Evolutionary conservation across 768 basidiomycete species (phyloP).

Genomic region (Boletus subcaerulescens): DNA sequence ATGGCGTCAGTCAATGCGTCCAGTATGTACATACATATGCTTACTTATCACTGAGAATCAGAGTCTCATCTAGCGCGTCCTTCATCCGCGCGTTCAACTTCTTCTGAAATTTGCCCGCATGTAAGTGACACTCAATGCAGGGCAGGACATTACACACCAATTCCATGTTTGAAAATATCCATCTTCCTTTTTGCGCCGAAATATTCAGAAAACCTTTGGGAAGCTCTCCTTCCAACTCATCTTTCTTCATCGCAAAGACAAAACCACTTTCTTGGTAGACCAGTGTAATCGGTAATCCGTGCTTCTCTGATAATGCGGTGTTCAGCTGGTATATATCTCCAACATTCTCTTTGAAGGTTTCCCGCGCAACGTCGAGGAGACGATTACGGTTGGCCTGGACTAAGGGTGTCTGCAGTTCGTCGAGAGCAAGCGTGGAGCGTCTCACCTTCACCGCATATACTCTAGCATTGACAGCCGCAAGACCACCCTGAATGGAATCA

Average conservation of each 20-base stretch:
- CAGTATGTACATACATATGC: conserved; percentile 3
- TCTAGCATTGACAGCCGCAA: conserved; percentile 71
- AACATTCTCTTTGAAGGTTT: conserved; percentile 92
- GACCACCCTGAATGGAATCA: conserved; percentile 49
- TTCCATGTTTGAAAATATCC: conserved; percentile 77
- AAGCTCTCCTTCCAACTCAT: conserved; percentile 46
- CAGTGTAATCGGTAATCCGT: conserved; percentile 62
- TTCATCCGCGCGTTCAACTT: conserved; percentile 88
- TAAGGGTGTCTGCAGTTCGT: neutral
- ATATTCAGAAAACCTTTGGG: conserved; percentile 74
- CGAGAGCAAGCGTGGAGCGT: neutral
- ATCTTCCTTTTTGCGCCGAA: conserved; percentile 62
- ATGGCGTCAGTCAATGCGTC: neutral
- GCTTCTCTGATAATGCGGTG: conserved; percentile 53
- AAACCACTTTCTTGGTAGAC: conserved; percentile 75
- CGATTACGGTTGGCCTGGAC: conserved; percentile 70
- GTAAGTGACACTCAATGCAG: neutral
- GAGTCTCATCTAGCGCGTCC: conserved; percentile 85
- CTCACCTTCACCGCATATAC: conserved; percentile 84
- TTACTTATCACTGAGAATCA: conserved; percentile 81
- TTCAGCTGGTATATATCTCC: conserved; percentile 79
- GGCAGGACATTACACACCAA: conserved; percentile 48
- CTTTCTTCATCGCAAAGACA: conserved; percentile 67
- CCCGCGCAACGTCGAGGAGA: conserved; percentile 90
- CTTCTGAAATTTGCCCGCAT: conserved; percentile 45